Evolutionary conservation across 2,329 filamentous ascomycete genomes (phyloP).

Genomic region (Epichloe typhina): DNA sequence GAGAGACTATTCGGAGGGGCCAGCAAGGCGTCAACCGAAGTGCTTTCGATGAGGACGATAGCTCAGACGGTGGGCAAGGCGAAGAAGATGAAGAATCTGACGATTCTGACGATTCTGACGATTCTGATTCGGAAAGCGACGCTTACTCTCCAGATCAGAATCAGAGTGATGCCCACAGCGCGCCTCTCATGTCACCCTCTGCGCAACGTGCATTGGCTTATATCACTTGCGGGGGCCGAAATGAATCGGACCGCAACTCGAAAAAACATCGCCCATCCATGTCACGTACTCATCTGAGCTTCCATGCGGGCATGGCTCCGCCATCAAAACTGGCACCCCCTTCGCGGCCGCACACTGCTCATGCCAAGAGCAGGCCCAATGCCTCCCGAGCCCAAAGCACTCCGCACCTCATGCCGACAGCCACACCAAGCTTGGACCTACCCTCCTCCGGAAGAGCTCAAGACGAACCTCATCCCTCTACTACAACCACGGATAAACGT

Average conservation of each 20-base stretch:
- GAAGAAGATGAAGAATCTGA: slow-evolving; percentile 17
- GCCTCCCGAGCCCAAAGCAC: slow-evolving; percentile 33
- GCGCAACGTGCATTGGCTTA: slow-evolving; percentile 38
- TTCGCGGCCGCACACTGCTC: slow-evolving; percentile 39
- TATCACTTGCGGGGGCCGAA: slow-evolving; percentile 28
- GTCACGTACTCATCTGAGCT: slow-evolving; percentile 20
- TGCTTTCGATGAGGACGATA: slow-evolving; percentile 37
- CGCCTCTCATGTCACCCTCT: slow-evolving; percentile 27
- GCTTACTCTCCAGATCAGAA: slow-evolving; percentile 21
- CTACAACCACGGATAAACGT: slow-evolving; percentile 28
- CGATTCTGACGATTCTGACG: slow-evolving; percentile 22
- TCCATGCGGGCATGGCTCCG: slow-evolving; percentile 14
- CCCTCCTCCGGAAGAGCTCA: slow-evolving; percentile 8
- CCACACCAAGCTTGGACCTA: slow-evolving; percentile 13
- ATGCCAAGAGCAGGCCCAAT: slow-evolving; percentile 33
- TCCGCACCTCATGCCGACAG: slow-evolving; percentile 26
- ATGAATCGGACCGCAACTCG: slow-evolving; percentile 18
- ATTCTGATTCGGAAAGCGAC: slow-evolving; percentile 28
- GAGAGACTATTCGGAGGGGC: slow-evolving; percentile 20
- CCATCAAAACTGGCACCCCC: slow-evolving; percentile 7
- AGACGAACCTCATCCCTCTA: slow-evolving; percentile 14
- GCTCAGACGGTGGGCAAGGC: slow-evolving; percentile 25
- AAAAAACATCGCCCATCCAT: slow-evolving; percentile 20
- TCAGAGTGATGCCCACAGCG: slow-evolving; percentile 9
- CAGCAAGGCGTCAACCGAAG: slow-evolving; percentile 28